Evolutionary conservation across 495 filamentous ascomycete species (phyloP).

Genomic region (Acidomyces sp.): DNA sequence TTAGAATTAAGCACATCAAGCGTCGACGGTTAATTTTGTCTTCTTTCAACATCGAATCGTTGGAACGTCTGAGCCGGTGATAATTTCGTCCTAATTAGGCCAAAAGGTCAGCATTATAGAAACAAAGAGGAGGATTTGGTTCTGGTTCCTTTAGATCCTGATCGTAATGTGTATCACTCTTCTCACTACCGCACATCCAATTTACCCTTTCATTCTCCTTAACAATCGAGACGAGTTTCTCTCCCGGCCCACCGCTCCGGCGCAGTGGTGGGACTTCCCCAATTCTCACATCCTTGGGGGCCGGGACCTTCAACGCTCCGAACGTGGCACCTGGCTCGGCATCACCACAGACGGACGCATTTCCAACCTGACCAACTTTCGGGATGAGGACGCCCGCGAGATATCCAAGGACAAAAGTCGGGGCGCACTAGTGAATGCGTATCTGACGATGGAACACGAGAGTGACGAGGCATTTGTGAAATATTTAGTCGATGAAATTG

Average conservation of each 20-base stretch:
- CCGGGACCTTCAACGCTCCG: constrained; percentile 51
- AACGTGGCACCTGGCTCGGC: constrained; percentile 84
- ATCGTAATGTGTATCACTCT: constrained; percentile 81
- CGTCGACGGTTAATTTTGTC: too few relatives aligned
- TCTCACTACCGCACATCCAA: constrained; percentile 76
- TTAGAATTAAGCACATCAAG: too few relatives aligned
- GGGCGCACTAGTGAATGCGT: constrained; percentile 77
- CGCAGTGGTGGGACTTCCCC: constrained; percentile 67
- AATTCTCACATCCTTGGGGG: constrained; percentile 50
- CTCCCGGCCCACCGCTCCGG: constrained; percentile 67
- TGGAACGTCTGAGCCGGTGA: too few relatives aligned
- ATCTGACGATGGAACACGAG: constrained; percentile 43
- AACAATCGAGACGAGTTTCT: constrained; percentile 96
- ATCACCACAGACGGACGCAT: constrained; percentile 73
- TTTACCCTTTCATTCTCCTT: constrained; percentile 77
- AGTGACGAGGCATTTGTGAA: constrained; percentile 53
- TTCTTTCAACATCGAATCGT: too few relatives aligned
- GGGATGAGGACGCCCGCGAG: constrained; percentile 55
- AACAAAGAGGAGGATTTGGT: too few relatives aligned
- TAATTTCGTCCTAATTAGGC: too few relatives aligned
- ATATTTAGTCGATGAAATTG: constrained; percentile 51
- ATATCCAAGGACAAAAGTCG: constrained; percentile 52
- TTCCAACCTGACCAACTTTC: constrained; percentile 88
- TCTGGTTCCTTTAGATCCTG: too few relatives aligned
- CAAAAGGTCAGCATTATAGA: too few relatives aligned